Evolutionary conservation across 805 yeast species (phyloP).

Genomic region (Crinitomyces ghanaensis): DNA sequence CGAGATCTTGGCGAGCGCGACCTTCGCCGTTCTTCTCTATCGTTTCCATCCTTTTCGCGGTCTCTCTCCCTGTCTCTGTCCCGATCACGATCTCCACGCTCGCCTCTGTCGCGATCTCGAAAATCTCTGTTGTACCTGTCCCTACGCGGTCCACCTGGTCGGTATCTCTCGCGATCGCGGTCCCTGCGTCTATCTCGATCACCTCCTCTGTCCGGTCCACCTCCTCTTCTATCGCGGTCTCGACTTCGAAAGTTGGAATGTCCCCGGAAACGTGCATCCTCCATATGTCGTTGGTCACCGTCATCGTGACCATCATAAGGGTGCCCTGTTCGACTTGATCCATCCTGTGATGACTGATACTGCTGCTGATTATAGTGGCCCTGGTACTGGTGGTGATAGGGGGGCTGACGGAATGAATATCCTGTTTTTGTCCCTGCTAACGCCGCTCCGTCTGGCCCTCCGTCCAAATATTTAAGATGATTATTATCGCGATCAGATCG

Average conservation of each 20-base stretch:
- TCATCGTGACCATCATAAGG: conserved; percentile 7
- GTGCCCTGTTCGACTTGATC: conserved; percentile 4
- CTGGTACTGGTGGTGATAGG: conserved; percentile 1
- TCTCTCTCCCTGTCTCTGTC: conserved; percentile 2
- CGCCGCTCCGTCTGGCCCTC: no score
- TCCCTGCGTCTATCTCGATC: conserved; percentile 14
- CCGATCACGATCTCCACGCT: conserved; percentile 5
- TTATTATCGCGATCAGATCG: conserved; percentile 3
- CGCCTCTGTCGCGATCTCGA: conserved; percentile 4
- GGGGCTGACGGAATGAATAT: conserved; percentile 1
- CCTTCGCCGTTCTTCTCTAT: no score
- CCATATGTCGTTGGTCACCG: conserved; percentile 7
- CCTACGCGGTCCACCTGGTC: conserved; percentile 5
- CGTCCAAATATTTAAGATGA: conserved; percentile 5
- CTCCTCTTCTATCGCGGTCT: conserved; percentile 6
- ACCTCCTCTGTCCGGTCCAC: conserved; percentile 6
- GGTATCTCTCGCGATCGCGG: conserved; percentile 14
- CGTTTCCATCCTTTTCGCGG: no score
- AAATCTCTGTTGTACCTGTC: conserved; percentile 3
- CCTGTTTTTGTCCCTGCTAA: no score
- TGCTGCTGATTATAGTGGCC: conserved; percentile 6
- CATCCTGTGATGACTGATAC: conserved; percentile 2
- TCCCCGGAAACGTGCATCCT: neutral
- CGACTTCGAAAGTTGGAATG: conserved; percentile 6
- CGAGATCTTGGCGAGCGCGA: no score